Percentiles rank a stretch among this genome's conserved stretches.
These are phyloP conservation scores for Claviceps cyperi DNA, from an alignment of 2,329 filamentous ascomycete genomes.

Conservation along the genomic window DNA sequence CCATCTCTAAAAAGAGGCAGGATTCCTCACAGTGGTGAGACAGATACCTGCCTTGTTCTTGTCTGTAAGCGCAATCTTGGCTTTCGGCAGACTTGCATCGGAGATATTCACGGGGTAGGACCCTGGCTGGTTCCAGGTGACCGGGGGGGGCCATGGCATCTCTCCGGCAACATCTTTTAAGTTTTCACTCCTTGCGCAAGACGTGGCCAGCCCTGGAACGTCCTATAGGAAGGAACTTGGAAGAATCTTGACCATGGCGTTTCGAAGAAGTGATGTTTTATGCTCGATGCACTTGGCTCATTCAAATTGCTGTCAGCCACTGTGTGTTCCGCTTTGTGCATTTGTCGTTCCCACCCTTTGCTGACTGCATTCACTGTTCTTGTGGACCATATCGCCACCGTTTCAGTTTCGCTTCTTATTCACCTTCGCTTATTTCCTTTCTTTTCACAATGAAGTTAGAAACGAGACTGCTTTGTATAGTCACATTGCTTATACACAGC, in stretches of 20 bases:
- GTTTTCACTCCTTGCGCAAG: background rate
- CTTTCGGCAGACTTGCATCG: background rate
- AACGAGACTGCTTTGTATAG: background rate
- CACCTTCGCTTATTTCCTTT: background rate
- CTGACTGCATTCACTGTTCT: background rate
- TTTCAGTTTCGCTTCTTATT: background rate
- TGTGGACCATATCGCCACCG: background rate
- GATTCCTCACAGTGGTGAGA: background rate
- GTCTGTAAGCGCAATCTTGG: background rate
- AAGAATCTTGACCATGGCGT: background rate
- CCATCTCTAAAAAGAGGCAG: background rate
- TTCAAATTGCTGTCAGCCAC: background rate
- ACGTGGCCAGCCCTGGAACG: background rate
- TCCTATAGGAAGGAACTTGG: constrained; percentile 1
- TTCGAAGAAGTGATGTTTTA: background rate
- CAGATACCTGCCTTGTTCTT: background rate
- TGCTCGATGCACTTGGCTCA: background rate
- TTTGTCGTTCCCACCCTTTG: background rate
- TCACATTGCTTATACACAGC: background rate
- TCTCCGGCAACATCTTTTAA: background rate
- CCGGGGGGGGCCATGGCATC: background rate
- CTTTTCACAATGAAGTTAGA: too few relatives aligned
- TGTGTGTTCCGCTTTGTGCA: background rate
- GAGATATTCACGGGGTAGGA: background rate
- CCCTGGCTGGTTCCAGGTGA: background rate